Percentiles rank a stretch among this genome's conserved stretches.
phyloP scores from a whole-genome alignment of 1,139 yeast species.

The Kurtzmaniella quercitrusa region DNA sequence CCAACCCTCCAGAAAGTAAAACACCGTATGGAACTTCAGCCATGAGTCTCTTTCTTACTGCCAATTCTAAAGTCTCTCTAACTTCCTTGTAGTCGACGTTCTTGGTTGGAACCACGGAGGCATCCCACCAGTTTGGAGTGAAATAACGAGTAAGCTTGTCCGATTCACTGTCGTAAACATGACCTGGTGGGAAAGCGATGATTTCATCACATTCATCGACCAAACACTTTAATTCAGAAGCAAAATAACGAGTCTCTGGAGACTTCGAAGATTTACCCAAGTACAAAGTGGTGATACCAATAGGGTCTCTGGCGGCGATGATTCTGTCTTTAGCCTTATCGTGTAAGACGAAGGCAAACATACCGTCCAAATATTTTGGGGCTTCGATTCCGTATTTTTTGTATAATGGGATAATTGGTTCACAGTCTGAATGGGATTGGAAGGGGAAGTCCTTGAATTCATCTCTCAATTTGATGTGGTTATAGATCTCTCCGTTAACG shows the following conservation, averaged over 20 bases:
- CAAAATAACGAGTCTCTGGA: constrained; percentile 80
- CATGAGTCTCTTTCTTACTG: constrained; percentile 98
- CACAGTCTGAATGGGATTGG: constrained; percentile 93
- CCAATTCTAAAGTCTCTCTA: constrained; percentile 81
- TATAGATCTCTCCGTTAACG: constrained; percentile 97
- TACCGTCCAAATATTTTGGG: constrained; percentile 92
- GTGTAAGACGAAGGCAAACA: constrained; percentile 93
- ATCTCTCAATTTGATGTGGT: constrained; percentile 85
- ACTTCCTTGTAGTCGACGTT: constrained; percentile 69
- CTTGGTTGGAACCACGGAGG: constrained; percentile 61
- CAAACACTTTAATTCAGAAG: constrained; percentile 91
- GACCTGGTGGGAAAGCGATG: constrained; percentile 97
- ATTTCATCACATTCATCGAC: constrained; percentile 92
- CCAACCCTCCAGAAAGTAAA: constrained; percentile 91
- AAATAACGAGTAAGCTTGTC: constrained; percentile 83
- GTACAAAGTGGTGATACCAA: constrained; percentile 93
- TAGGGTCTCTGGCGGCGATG: constrained; percentile 96
- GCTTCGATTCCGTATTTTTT: constrained; percentile 84
- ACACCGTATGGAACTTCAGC: constrained; percentile 99
- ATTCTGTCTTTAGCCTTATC: constrained; percentile 83
- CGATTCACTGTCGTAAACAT: constrained; percentile 87
- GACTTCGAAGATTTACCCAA: constrained; percentile 76
- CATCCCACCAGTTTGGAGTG: constrained; percentile 95
- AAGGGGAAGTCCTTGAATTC: constrained; percentile 67
- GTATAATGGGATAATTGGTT: constrained; percentile 90